Evolutionary conservation across 2,329 filamentous ascomycete genomes (phyloP).

Genomic region (Epichloe gansuensis): DNA sequence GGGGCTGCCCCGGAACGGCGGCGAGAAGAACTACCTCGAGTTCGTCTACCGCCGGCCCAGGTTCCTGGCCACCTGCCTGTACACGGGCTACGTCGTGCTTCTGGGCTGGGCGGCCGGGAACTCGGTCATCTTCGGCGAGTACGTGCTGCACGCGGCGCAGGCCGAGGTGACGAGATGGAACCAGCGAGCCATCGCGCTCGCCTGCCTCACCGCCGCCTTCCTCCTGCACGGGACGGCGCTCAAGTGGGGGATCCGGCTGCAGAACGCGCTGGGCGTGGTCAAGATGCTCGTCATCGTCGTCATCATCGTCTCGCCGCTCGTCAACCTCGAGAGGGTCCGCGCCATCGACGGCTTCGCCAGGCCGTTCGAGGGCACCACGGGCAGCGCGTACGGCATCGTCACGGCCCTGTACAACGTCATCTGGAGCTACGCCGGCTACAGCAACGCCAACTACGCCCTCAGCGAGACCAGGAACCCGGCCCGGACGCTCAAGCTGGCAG

Average conservation of each 20-base stretch:
- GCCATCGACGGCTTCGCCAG: conserved; percentile 48
- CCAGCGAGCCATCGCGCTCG: conserved; percentile 52
- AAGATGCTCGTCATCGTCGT: conserved; percentile 54
- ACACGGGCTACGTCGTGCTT: conserved; percentile 48
- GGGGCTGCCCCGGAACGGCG: conserved; percentile 49
- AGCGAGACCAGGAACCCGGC: conserved; percentile 54
- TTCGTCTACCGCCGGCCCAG: conserved; percentile 47
- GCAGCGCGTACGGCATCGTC: conserved; percentile 53
- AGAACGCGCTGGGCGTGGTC: conserved; percentile 51
- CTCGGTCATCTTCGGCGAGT: conserved; percentile 57
- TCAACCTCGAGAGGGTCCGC: conserved; percentile 45
- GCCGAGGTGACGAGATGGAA: conserved; percentile 53
- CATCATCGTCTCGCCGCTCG: conserved; percentile 51
- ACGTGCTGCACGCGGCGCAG: conserved; percentile 52
- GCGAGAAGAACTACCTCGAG: conserved; percentile 56
- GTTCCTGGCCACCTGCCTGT: conserved; percentile 48
- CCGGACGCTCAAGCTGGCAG: conserved; percentile 51
- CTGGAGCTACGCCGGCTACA: conserved; percentile 57
- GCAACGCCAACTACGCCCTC: conserved; percentile 54
- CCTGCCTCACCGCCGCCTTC: conserved; percentile 51
- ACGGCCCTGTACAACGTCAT: conserved; percentile 61
- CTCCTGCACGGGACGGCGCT: conserved; percentile 50
- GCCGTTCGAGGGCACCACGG: conserved; percentile 52
- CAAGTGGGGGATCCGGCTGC: conserved; percentile 53
- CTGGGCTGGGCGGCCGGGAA: conserved; percentile 55